Conservation (phyloP, 176 grass and related monocot genomes). For the Rhynchospora tenuis region DNA sequence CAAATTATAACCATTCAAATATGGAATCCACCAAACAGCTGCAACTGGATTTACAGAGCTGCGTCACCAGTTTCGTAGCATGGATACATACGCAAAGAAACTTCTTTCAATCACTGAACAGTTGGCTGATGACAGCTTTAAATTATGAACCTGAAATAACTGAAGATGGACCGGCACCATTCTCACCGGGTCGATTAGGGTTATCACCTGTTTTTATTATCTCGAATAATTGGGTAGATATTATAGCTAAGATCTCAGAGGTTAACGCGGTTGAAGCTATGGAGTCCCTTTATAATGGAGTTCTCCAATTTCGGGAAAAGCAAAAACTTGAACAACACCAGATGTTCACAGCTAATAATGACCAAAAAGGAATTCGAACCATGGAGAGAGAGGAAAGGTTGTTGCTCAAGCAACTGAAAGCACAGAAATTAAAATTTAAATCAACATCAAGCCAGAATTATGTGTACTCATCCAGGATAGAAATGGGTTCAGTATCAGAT, state of each 20-base stretch:
- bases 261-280: slow-evolving; percentile 28
- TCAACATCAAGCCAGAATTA: slow-evolving; percentile 25
- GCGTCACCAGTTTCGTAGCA: slow-evolving; percentile 34
- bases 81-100: slow-evolving; percentile 55
- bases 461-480: slow-evolving; percentile 22
- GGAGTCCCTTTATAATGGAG: slow-evolving; percentile 33
- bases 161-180: slow-evolving; percentile 51
- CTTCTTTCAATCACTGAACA: slow-evolving; percentile 50
- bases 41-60: slow-evolving; percentile 46
- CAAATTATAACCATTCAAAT: slow-evolving; percentile 37
- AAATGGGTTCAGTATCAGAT: background rate
- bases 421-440: slow-evolving; percentile 39
- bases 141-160: slow-evolving; percentile 59
- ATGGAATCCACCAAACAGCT: slow-evolving; percentile 38
- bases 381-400: slow-evolving; percentile 43
- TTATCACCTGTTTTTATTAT: slow-evolving; percentile 58
- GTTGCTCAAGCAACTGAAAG: slow-evolving; percentile 36
- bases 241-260: slow-evolving; percentile 37
- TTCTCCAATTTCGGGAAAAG: slow-evolving; percentile 44
- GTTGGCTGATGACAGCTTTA: slow-evolving; percentile 63
- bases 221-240: slow-evolving; percentile 51
- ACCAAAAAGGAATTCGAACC: slow-evolving; percentile 34
- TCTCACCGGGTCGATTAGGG: slow-evolving; percentile 63
- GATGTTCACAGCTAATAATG: slow-evolving; percentile 34
- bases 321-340: slow-evolving; percentile 41